phyloP scores from a whole-genome alignment of 768 basidiomycete species.

The Agaricus subrufescens region DNA sequence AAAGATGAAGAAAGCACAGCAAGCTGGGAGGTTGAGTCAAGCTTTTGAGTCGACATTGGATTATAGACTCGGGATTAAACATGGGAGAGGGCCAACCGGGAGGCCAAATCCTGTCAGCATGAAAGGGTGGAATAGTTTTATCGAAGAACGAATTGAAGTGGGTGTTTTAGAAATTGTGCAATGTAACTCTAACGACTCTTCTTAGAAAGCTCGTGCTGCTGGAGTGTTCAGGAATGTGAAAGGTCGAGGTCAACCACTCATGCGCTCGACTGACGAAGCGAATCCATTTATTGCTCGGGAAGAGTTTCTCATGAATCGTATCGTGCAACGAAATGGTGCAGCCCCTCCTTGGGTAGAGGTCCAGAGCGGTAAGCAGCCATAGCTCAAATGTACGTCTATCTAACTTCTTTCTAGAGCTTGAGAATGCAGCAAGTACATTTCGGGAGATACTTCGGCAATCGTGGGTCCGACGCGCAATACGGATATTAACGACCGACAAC shows the following conservation, averaged over 20 bases:
- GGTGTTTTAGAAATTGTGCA: conserved; percentile 9
- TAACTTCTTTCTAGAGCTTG: conserved; percentile 47
- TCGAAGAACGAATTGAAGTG: conserved; percentile 82
- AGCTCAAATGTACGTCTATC: not conserved
- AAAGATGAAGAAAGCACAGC: conserved; percentile 43
- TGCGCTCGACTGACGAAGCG: conserved; percentile 31
- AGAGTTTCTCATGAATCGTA: conserved; percentile 84
- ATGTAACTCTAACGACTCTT: too few relatives aligned
- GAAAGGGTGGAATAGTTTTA: conserved; percentile 71
- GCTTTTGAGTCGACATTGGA: conserved; percentile 75
- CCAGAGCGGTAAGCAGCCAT: conserved; percentile 51
- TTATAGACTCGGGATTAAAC: conserved; percentile 60
- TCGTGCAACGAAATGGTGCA: conserved; percentile 77
- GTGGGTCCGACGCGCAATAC: conserved; percentile 73
- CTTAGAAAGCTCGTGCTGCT: conserved; percentile 57
- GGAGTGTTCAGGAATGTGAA: conserved; percentile 71
- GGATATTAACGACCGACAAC: conserved; percentile 47
- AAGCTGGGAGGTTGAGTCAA: conserved; percentile 50
- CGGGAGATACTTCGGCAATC: conserved; percentile 58
- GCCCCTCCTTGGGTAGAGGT: conserved; percentile 85
- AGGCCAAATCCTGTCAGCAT: conserved; percentile 55
- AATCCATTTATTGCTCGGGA: conserved; percentile 65
- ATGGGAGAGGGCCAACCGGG: conserved; percentile 14
- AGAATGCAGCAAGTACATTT: conserved; percentile 55
- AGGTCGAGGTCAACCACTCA: conserved; percentile 50